Conservation (phyloP, 768 basidiomycete genomes). For the Boletus reticulatus region DNA sequence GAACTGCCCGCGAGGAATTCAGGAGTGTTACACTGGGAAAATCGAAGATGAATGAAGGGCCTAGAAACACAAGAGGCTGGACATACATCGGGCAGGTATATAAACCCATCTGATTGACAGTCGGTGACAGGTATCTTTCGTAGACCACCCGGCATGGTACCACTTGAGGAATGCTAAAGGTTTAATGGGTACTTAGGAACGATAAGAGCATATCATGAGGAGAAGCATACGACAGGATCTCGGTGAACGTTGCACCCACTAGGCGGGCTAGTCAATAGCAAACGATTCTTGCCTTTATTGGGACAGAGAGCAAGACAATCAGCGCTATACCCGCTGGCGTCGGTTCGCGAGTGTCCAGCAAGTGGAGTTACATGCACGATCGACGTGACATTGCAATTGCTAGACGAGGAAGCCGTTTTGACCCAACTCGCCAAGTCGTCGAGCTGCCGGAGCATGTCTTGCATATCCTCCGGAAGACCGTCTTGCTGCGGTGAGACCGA, state of each 20-base stretch:
- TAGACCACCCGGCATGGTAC: neutral
- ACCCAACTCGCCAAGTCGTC: constrained; percentile 30
- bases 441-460: constrained; percentile 23
- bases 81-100: constrained; percentile 29
- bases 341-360: neutral
- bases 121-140: neutral
- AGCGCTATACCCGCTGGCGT: neutral
- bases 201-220: neutral
- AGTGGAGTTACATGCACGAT: neutral
- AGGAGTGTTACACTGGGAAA: constrained; percentile 22
- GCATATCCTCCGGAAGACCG: constrained; percentile 30
- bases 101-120: constrained; percentile 20
- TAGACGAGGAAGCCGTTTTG: constrained; percentile 17
- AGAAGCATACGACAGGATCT: constrained; percentile 12
- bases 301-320: neutral
- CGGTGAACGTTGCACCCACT: neutral
- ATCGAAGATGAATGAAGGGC: neutral
- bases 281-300: constrained; percentile 26
- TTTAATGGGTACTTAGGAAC: constrained; percentile 2
- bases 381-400: neutral
- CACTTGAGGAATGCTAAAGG: constrained; percentile 9
- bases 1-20: constrained; percentile 33
- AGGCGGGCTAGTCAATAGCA: neutral
- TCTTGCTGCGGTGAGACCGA: neutral
- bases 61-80: neutral